Conservation (phyloP, 2,329 filamentous ascomycete species). For the Xylaria hypoxylon region DNA sequence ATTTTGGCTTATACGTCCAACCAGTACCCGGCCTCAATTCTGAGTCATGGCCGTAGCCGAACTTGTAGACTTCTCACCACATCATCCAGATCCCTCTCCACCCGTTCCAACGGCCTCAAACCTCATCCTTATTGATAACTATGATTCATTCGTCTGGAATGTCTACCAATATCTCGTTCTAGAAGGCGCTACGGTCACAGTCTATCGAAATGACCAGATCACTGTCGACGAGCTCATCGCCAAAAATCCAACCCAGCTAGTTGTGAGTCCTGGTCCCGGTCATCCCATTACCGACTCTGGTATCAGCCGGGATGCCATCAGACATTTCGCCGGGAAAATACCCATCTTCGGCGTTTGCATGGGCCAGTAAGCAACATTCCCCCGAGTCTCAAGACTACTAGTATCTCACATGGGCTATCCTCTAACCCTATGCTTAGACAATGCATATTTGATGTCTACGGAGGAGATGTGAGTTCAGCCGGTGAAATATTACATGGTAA, state of each 20-base stretch:
- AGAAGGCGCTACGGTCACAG: conserved; percentile 91
- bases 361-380: conserved; percentile 77
- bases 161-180: conserved; percentile 98
- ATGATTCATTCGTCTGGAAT: conserved; percentile 99
- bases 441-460: conserved; percentile 95
- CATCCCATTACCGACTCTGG: conserved; percentile 93
- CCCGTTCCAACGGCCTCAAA: conserved; percentile 85
- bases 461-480: conserved; percentile 89
- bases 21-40: conserved; percentile 1
- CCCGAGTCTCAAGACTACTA: not conserved
- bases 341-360: conserved; percentile 98
- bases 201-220: conserved; percentile 93
- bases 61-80: conserved; percentile 84
- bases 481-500: conserved; percentile 98
- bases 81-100: conserved; percentile 79
- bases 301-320: conserved; percentile 90
- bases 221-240: conserved; percentile 84
- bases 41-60: conserved; percentile 60
- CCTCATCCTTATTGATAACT: conserved; percentile 96
- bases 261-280: conserved; percentile 94
- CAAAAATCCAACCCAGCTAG: conserved; percentile 89
- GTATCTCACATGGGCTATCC: not conserved
- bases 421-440: conserved; percentile 65
- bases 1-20: not conserved
- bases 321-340: conserved; percentile 92